A percentile compares a stretch with the other conserved stretches of the same genome.
Evolutionary conservation across 2,329 filamentous ascomycete species (phyloP).

Genomic region (Colletotrichum kahawae): DNA sequence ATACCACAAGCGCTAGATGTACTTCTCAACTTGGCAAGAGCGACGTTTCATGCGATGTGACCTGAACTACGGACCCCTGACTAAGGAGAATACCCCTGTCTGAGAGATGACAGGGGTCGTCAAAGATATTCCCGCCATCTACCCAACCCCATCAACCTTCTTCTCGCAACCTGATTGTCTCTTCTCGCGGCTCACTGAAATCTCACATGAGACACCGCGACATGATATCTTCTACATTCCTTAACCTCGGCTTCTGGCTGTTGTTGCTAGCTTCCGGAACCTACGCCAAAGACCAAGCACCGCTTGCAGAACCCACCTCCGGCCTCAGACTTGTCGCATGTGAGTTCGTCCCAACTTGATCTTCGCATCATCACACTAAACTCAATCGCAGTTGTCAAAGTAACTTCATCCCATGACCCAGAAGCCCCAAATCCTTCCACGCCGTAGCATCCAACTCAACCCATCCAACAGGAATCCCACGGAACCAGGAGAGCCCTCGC

Average conservation of each 20-base stretch:
- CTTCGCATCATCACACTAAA: not conserved
- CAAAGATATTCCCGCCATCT: not conserved
- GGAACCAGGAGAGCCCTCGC: not conserved
- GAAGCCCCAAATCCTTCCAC: not conserved
- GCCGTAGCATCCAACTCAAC: not conserved
- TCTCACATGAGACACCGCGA: not conserved
- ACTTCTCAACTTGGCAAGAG: not conserved
- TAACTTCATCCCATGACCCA: not conserved
- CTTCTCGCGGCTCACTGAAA: not conserved
- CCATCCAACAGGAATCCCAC: not conserved
- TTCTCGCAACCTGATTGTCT: not conserved
- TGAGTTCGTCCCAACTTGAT: not conserved
- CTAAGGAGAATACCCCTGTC: not conserved
- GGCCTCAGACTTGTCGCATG: not conserved
- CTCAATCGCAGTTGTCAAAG: not conserved
- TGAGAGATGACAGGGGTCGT: not conserved
- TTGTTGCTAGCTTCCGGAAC: not conserved
- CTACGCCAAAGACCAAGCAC: not conserved
- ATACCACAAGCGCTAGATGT: not conserved
- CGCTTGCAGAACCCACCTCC: not conserved
- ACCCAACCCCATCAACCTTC: not conserved
- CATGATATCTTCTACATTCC: not conserved
- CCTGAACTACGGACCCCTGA: not conserved
- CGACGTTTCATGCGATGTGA: not conserved
- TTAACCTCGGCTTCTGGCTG: not conserved